These are phyloP conservation scores for Nyctanthes arbortristis DNA, from an alignment of 257 asterid genomes.

Conservation along the genomic window DNA sequence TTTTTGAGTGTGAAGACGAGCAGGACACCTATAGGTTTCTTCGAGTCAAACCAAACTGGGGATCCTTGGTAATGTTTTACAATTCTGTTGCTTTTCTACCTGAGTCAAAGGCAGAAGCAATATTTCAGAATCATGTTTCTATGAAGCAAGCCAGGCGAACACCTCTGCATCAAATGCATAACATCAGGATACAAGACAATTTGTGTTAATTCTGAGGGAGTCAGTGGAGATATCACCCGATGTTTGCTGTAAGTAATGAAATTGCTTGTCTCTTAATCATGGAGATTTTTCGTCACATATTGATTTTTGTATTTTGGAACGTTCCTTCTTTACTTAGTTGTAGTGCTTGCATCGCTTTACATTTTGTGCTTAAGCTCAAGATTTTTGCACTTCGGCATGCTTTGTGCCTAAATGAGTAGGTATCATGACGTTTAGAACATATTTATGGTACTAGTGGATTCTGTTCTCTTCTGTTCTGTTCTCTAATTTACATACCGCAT, in stretches of 20 bases:
- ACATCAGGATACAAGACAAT: too few relatives aligned
- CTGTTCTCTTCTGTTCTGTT: background rate
- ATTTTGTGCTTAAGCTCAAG: background rate
- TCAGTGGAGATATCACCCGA: background rate
- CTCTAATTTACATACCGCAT: conserved; percentile 1
- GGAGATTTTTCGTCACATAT: background rate
- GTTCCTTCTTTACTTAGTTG: background rate
- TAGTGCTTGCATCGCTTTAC: background rate
- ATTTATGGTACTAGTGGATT: background rate
- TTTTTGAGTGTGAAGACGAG: background rate
- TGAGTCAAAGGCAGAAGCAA: background rate
- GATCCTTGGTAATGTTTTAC: background rate
- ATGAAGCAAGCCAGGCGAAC: background rate
- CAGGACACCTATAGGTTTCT: background rate
- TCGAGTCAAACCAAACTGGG: background rate
- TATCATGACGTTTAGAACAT: too few relatives aligned
- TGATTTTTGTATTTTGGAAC: background rate
- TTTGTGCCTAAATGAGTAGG: background rate
- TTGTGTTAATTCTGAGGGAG: too few relatives aligned
- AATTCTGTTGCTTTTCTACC: background rate
- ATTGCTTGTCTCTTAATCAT: too few relatives aligned
- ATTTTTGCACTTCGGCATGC: background rate
- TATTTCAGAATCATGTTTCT: background rate
- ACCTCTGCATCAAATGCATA: too few relatives aligned
- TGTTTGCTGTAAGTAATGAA: background rate